A percentile compares a stretch with the other conserved stretches of the same genome.
phyloP scores from a whole-genome alignment of 371 early-diverging fungal species.

The Mortierella sp. region DNA sequence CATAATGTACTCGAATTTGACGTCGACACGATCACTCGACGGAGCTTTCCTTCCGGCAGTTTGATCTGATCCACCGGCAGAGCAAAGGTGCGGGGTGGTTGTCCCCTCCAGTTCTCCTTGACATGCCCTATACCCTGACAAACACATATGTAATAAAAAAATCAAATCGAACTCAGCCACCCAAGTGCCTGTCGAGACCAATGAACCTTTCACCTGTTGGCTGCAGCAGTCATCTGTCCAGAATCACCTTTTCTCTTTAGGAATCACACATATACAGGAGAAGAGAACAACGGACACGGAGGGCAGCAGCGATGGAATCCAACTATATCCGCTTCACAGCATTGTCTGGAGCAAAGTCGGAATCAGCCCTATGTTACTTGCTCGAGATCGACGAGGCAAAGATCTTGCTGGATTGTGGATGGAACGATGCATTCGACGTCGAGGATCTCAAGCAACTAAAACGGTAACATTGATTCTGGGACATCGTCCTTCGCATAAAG shows the following conservation, averaged over 20 bases:
- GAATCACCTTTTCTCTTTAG: too few species aligned
- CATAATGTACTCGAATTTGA: slow-evolving; percentile 65
- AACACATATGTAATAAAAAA: too few species aligned
- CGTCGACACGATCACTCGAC: slow-evolving; percentile 65
- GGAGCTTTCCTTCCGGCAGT: slow-evolving; percentile 67
- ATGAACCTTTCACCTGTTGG: too few species aligned
- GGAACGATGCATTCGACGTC: slow-evolving; percentile 78
- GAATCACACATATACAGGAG: too few species aligned
- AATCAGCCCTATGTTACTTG: slow-evolving; percentile 89
- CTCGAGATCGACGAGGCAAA: slow-evolving; percentile 92
- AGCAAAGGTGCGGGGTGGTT: neutral
- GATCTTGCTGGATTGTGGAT: slow-evolving; percentile 95
- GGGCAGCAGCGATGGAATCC: slow-evolving; percentile 30
- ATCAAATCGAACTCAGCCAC: too few species aligned
- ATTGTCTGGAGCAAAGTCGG: slow-evolving; percentile 84
- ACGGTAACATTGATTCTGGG: slow-evolving; percentile 70
- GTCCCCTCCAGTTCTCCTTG: too few species aligned
- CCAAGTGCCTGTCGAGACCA: too few species aligned
- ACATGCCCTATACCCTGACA: too few species aligned
- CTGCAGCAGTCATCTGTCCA: too few species aligned
- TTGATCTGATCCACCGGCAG: slow-evolving; percentile 48
- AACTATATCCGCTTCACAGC: slow-evolving; percentile 76
- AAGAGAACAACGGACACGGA: neutral
- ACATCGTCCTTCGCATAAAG: neutral
- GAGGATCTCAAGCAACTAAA: slow-evolving; percentile 75